Conservation (phyloP, 1,284 basidiomycete species). For the Marasmius tenuissimus region DNA sequence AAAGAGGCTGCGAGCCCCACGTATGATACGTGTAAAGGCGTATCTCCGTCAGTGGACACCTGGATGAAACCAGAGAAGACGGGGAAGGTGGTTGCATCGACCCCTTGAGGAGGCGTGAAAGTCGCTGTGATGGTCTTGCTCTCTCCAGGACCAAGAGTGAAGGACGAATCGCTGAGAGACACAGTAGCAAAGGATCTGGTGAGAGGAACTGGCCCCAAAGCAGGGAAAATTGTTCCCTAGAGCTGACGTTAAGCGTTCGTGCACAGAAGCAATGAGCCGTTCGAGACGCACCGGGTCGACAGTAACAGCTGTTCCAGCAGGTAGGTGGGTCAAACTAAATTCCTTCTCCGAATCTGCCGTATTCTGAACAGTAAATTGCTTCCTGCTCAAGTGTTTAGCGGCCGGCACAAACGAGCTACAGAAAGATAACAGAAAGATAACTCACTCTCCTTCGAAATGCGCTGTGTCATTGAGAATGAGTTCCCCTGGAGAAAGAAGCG, state of each 20-base stretch:
- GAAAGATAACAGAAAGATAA: slow-evolving; percentile 10
- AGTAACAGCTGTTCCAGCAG: slow-evolving; percentile 55
- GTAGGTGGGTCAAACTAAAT: slow-evolving; percentile 48
- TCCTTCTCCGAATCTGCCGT: slow-evolving; percentile 37
- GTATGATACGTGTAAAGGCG: slow-evolving; percentile 29
- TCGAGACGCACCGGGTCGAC: slow-evolving; percentile 29
- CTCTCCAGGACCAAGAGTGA: slow-evolving; percentile 10
- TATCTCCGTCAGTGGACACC: slow-evolving; percentile 27
- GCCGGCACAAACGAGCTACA: slow-evolving; percentile 7
- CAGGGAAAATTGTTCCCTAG: slow-evolving; percentile 39
- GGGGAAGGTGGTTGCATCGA: slow-evolving; percentile 36
- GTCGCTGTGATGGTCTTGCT: slow-evolving; percentile 6
- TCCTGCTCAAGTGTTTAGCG: slow-evolving; percentile 27
- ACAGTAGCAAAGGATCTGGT: slow-evolving; percentile 42
- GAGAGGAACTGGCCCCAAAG: slow-evolving; percentile 51
- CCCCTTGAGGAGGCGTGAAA: slow-evolving; percentile 27
- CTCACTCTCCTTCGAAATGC: slow-evolving; percentile 47
- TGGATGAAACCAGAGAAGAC: slow-evolving; percentile 46
- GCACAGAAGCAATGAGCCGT: background rate
- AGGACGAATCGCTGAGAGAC: slow-evolving; percentile 20
- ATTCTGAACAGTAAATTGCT: slow-evolving; percentile 51
- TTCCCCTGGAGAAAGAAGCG: slow-evolving; percentile 57
- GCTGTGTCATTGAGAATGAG: slow-evolving; percentile 73
- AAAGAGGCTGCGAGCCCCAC: slow-evolving; percentile 32
- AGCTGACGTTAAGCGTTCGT: background rate